Base-by-base conservation (phyloP, 192 early-diverging fungal species). In the Podila minutissima region DNA sequence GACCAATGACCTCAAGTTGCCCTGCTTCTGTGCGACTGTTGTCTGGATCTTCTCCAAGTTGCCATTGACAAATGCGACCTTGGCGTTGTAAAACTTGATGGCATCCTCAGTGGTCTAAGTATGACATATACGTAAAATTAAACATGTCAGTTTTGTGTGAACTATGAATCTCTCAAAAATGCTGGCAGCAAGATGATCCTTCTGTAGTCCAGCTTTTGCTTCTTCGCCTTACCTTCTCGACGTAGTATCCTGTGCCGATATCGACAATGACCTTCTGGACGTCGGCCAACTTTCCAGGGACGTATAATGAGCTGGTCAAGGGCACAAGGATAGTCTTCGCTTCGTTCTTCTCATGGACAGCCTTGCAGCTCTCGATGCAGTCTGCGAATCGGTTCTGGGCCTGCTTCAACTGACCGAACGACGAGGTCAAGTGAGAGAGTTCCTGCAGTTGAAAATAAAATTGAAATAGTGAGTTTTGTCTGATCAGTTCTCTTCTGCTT, bases 161-260 rank as follows among this genome's bases (percentile, higher is more conserved):
- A 19, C 13, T 48, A 4, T 19, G n/a, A 2, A 67, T 29, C 7
- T 31, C 29, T 24, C 28, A 37, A 51, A 17, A 17, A 49, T 41
- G 3, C 2, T 15, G 41, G 41, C 12, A 2, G 15, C 3, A 46
- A 4, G 13, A 46, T 8, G 41, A 46, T 46, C 9, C 41, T 46
- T 46, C 12, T 17, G 41, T 15, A 46, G 15, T 46, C 41, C 41
- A 15, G 41, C 13, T 46, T 46, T 13, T 46, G 41, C 7, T 15
- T 46, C 41, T 46, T 4, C 41, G 41, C 15, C 41, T 22, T 82
- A 94, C 94, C 90, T 99, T 97, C 82, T 97, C 95, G 28, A 97
- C 91, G 74, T 93, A 97, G 82, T 99, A 99, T 35, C 97, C 97
- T 20, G 97, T 97, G 59, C 97, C 97, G 55, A 97, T 91, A 83